Conservation (phyloP, 345 rosid genomes). For the Camelina sativa region DNA sequence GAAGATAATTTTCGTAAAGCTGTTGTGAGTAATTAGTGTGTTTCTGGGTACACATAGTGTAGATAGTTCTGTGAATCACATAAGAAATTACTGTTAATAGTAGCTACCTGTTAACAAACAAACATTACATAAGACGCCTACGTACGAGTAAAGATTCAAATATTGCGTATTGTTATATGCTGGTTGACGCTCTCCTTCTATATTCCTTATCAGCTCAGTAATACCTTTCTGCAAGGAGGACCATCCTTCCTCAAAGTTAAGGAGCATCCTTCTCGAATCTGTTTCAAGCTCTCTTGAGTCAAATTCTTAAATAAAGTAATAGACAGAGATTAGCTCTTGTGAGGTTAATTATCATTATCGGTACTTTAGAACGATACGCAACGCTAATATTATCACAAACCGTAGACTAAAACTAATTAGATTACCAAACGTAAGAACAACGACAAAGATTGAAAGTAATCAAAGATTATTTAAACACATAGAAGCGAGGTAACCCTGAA, state of each 20-base stretch:
- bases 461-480: no score
- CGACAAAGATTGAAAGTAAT: no score
- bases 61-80: slow-evolving; percentile 43
- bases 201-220: slow-evolving; percentile 54
- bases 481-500: no score
- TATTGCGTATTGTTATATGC: slow-evolving; percentile 52
- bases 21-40: slow-evolving; percentile 56
- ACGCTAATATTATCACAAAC: no score
- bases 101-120: neutral
- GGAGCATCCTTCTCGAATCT: no score
- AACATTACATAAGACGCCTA: neutral
- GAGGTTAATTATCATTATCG: no score
- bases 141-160: slow-evolving; percentile 61
- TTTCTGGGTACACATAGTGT: slow-evolving; percentile 72
- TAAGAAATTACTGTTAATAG: neutral
- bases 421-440: no score
- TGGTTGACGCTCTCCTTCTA: slow-evolving; percentile 52
- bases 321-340: no score
- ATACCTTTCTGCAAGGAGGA: slow-evolving; percentile 57
- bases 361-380: no score
- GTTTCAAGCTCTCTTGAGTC: no score
- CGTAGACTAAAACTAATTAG: no score
- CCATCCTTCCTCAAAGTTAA: slow-evolving; percentile 61
- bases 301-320: no score
- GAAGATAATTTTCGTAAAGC: slow-evolving; percentile 62